A percentile compares a stretch with the other conserved stretches of the same genome.
These are phyloP conservation scores for Tricholoma terreum DNA, from an alignment of 768 basidiomycete species.

Conservation along the genomic window DNA sequence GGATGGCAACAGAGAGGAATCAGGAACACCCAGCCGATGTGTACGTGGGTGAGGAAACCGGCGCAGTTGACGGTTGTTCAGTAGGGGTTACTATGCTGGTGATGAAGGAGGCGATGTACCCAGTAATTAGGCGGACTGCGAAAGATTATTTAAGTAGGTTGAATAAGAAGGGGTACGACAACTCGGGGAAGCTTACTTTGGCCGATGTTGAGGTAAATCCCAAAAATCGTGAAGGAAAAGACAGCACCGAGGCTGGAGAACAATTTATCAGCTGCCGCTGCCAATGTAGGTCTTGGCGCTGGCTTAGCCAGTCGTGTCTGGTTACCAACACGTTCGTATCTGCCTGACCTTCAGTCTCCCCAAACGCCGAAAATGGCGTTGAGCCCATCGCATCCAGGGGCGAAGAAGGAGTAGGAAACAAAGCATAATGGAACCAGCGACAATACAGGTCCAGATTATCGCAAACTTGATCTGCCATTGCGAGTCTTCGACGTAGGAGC, in stretches of 20 bases:
- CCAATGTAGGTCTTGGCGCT: background rate
- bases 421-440: slow-evolving; percentile 47
- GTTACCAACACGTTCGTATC: slow-evolving; percentile 8
- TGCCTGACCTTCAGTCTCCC: slow-evolving; percentile 32
- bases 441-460: slow-evolving; percentile 59
- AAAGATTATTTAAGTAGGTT: background rate
- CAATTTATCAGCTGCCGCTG: slow-evolving; percentile 16
- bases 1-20: slow-evolving; percentile 50
- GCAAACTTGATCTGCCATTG: slow-evolving; percentile 75
- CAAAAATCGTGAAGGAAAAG: slow-evolving; percentile 48
- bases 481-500: slow-evolving; percentile 76
- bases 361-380: slow-evolving; percentile 50
- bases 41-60: slow-evolving; percentile 57
- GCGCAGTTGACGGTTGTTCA: slow-evolving; percentile 82
- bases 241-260: slow-evolving; percentile 33
- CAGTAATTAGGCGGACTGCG: slow-evolving; percentile 54
- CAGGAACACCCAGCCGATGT: slow-evolving; percentile 56
- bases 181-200: too few relatives aligned
- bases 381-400: slow-evolving; percentile 33
- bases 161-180: too few relatives aligned
- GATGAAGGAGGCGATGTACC: slow-evolving; percentile 56
- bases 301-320: background rate
- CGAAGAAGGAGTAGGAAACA: slow-evolving; percentile 45
- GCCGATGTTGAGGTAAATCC: slow-evolving; percentile 49
- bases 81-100: slow-evolving; percentile 65